Evolutionary conservation across 768 basidiomycete species (phyloP), one percentile per base, ranked within the genome.

Genomic region (Rhodotorula diobovata): DNA sequence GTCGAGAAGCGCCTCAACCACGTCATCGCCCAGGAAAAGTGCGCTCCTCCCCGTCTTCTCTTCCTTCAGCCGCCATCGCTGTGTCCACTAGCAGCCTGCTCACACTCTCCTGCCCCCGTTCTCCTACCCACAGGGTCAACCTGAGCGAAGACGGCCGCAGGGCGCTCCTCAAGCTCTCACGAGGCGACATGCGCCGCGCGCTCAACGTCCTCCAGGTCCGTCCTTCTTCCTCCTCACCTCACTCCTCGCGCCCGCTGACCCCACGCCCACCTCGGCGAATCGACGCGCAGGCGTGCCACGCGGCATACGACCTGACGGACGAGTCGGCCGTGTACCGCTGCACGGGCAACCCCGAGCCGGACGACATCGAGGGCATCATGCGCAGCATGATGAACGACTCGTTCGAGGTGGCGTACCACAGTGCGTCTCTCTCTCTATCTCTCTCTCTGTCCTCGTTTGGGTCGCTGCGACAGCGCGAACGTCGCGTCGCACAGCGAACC

Each of bases 161-260:
- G 56, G 95, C 96, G 4, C 82, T 99, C 45, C 83, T 99, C 30
- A 98, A 91, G 78, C 85, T 99, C n/a, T 94, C 91, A 0, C 89
- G 88, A 76, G 96, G 96, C 43, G 96, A 99, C 80, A 99, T 99
- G 96, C 87, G 96, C 70, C 84, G 96, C 70, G 96, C 94, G 4
- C 83, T 99, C 28, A 98, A 96, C 78, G 89, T 99, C 39, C 83
- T 99, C 30, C 96, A 99, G 82, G 83, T 82, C 35, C 53, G 79
- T 54, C 25, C 23, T 11, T 21, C 34, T 53, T 32, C 37, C 20
- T 34, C 4, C 34, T 18, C 30, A 28, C 25, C 2, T 34, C 25
- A 18, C 53, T 10, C 30, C 2, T 35, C 35, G 4, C 48, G 23
- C 5, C 16, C 46, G 10, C 34, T 11, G 11, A 23, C 37, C 53